A percentile compares a stretch with the other conserved stretches of the same genome.
These are phyloP conservation scores for Cicer arietinum DNA, from an alignment of 306 rosid genomes.

Conservation along the genomic window DNA sequence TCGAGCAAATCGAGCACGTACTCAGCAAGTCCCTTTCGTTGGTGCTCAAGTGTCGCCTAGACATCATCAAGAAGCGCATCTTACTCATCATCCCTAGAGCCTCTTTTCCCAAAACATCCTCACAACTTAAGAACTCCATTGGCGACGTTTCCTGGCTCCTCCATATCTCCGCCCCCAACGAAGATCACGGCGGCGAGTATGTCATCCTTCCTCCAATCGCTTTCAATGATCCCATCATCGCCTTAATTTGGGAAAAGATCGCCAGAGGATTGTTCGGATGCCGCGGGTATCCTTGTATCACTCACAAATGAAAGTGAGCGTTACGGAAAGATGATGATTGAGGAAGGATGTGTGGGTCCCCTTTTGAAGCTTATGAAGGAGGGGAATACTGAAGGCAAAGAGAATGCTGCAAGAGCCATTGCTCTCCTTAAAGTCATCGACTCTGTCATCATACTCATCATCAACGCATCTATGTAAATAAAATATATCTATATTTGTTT, in stretches of 20 bases:
- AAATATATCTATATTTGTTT: too few species aligned
- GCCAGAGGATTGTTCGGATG: neutral
- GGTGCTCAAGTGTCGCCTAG: neutral
- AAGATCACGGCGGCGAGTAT: neutral
- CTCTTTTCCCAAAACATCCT: neutral
- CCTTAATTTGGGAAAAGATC: neutral
- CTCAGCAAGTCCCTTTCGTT: neutral
- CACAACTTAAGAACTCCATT: neutral
- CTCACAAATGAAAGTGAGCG: neutral
- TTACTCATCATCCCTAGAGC: neutral
- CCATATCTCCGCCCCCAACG: neutral
- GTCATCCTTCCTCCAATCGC: neutral
- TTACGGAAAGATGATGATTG: neutral
- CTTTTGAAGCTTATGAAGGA: conserved; percentile 3
- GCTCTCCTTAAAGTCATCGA: neutral
- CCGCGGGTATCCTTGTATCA: neutral
- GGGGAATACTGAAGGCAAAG: neutral
- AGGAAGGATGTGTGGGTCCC: neutral
- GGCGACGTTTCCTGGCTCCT: neutral
- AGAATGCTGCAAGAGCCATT: neutral
- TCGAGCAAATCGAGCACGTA: neutral
- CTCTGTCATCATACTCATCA: neutral
- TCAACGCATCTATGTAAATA: neutral
- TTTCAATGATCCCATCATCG: neutral
- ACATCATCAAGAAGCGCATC: neutral